Percentiles rank a stretch among this genome's conserved stretches.
These are phyloP conservation scores for Ramaria rubella DNA, from an alignment of 768 basidiomycete genomes.

Conservation along the genomic window DNA sequence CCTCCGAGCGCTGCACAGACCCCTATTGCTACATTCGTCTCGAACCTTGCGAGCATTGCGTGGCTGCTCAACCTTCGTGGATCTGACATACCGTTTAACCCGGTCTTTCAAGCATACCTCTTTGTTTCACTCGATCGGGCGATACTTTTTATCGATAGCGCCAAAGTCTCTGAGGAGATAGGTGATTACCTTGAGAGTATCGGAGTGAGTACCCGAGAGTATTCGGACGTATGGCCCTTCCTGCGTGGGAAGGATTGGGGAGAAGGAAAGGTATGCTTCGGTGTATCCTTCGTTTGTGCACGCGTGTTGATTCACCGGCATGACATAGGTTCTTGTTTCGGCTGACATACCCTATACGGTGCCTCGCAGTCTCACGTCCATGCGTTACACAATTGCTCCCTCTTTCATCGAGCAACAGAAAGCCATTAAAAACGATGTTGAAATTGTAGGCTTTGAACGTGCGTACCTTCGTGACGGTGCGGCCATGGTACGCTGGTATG, in stretches of 20 bases:
- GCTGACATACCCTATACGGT: constrained; percentile 78
- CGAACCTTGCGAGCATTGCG: constrained; percentile 59
- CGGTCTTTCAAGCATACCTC: constrained; percentile 85
- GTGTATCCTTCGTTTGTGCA: constrained; percentile 6
- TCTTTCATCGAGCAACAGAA: constrained; percentile 72
- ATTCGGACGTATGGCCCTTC: constrained; percentile 76
- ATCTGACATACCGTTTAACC: constrained; percentile 85
- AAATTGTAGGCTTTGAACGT: constrained; percentile 72
- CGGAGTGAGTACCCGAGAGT: constrained; percentile 54
- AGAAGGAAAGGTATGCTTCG: constrained; percentile 54
- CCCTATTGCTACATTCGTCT: constrained; percentile 62
- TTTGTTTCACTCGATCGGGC: constrained; percentile 54
- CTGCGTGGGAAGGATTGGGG: constrained; percentile 71
- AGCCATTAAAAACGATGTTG: constrained; percentile 82
- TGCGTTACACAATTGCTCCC: constrained; percentile 67
- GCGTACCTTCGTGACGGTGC: constrained; percentile 91
- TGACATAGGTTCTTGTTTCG: constrained; percentile 60
- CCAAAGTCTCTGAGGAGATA: constrained; percentile 56
- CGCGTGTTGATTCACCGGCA: neutral
- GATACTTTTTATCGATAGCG: constrained; percentile 69
- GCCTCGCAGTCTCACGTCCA: constrained; percentile 76
- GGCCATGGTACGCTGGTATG: constrained; percentile 79
- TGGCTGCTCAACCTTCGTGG: constrained; percentile 88
- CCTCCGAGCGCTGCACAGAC: constrained; percentile 54
- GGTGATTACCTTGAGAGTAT: constrained; percentile 50